These are phyloP conservation scores for Stephania yunnanensis DNA, from an alignment of 164 flowering plant genomes.

Conservation along the genomic window DNA sequence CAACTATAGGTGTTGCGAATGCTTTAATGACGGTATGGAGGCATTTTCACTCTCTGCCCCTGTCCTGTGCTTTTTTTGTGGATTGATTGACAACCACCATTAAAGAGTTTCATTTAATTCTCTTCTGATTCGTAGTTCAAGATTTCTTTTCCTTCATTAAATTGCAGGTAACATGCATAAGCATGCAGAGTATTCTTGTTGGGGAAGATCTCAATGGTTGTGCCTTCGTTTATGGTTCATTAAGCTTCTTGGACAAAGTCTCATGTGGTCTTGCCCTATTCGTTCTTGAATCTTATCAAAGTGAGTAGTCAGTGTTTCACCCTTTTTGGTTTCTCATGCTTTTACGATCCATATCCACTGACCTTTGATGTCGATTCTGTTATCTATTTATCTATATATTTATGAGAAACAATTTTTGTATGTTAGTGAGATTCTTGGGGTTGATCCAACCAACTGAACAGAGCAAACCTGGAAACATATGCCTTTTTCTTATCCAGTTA, in stretches of 20 bases:
- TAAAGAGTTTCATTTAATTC: not conserved
- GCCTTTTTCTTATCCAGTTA: too few species aligned
- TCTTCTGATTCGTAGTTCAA: not conserved
- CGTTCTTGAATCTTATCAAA: conserved; percentile 67
- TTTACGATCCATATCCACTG: not conserved
- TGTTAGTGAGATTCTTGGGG: too few species aligned
- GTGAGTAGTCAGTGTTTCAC: conserved; percentile 35
- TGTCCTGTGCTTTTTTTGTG: not conserved
- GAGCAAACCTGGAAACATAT: too few species aligned
- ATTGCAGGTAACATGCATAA: conserved; percentile 39
- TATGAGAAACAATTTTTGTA: too few species aligned
- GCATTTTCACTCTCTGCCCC: not conserved
- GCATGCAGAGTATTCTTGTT: conserved; percentile 90
- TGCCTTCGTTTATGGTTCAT: conserved; percentile 90
- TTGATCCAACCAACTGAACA: too few species aligned
- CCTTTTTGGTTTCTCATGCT: not conserved
- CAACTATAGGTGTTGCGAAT: conserved; percentile 75
- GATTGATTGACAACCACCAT: not conserved
- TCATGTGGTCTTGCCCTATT: conserved; percentile 80
- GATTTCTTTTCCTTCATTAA: not conserved
- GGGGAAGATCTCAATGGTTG: conserved; percentile 82
- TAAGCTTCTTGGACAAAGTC: conserved; percentile 90
- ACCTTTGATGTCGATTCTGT: not conserved
- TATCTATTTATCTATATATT: not conserved
- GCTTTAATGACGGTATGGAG: conserved; percentile 77